A percentile compares a stretch with the other conserved stretches of the same genome.
phyloP scores from a whole-genome alignment of 805 yeast genomes.

The Candida odintsovae region DNA sequence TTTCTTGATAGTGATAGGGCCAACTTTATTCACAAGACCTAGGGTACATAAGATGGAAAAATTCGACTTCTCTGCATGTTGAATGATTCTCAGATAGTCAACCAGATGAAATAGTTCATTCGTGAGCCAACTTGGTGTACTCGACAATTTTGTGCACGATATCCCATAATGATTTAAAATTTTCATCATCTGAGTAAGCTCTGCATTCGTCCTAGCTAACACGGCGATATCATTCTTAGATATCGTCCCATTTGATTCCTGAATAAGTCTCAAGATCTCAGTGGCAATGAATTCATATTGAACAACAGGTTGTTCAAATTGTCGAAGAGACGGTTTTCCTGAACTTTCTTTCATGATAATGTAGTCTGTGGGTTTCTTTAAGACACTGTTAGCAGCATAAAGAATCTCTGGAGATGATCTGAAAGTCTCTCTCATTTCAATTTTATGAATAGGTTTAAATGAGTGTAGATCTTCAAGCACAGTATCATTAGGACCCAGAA shows the following conservation, averaged over 20 bases:
- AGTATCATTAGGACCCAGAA: slow-evolving; percentile 46
- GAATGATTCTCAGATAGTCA: slow-evolving; percentile 41
- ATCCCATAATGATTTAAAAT: slow-evolving; percentile 36
- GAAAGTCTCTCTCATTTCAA: slow-evolving; percentile 46
- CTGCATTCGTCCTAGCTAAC: slow-evolving; percentile 46
- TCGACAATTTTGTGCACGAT: slow-evolving; percentile 36
- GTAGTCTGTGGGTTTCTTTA: slow-evolving; percentile 1
- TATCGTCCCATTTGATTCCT: slow-evolving; percentile 36
- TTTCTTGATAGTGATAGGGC: slow-evolving; percentile 19
- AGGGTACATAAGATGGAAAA: slow-evolving; percentile 25
- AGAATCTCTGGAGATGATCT: slow-evolving; percentile 57
- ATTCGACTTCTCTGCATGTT: slow-evolving; percentile 23
- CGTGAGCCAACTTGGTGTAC: slow-evolving; percentile 47
- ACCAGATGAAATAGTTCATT: slow-evolving; percentile 37
- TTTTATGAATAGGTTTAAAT: slow-evolving; percentile 13
- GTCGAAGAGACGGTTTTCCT: not conserved
- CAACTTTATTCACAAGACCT: slow-evolving; percentile 18
- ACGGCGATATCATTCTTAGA: slow-evolving; percentile 46
- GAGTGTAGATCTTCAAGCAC: slow-evolving; percentile 24
- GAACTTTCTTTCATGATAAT: not conserved
- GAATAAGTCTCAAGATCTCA: slow-evolving; percentile 39
- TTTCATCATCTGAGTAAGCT: slow-evolving; percentile 34
- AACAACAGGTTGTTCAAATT: slow-evolving; percentile 23
- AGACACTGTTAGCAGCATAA: slow-evolving; percentile 30
- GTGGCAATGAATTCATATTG: slow-evolving; percentile 38